A percentile compares a stretch with the other conserved stretches of the same genome.
phyloP scores from a whole-genome alignment of 495 filamentous ascomycete genomes.

The Penicillium coprophilum region DNA sequence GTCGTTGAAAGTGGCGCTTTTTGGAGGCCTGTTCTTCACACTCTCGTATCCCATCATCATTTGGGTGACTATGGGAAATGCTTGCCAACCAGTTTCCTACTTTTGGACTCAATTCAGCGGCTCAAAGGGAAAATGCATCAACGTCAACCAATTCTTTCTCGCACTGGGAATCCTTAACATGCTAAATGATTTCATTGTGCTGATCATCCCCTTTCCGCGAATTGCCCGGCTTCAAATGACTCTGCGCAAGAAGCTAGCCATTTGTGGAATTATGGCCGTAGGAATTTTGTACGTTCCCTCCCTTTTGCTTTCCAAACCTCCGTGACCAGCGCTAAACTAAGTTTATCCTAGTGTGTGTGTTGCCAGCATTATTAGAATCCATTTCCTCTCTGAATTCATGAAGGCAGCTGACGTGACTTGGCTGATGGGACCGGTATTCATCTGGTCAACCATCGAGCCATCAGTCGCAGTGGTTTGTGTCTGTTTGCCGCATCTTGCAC shows the following conservation, averaged over 20 bases:
- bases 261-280: constrained; percentile 41
- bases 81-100: constrained; percentile 29
- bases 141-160: constrained; percentile 32
- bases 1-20: constrained; percentile 16
- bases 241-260: constrained; percentile 36
- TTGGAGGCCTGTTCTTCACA: constrained; percentile 19
- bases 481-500: constrained; percentile 43
- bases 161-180: constrained; percentile 35
- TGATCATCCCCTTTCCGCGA: constrained; percentile 42
- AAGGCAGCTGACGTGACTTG: constrained; percentile 37
- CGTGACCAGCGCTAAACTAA: not conserved
- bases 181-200: constrained; percentile 43
- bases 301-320: not conserved
- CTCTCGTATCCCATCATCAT: constrained; percentile 27
- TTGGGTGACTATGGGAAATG: constrained; percentile 17
- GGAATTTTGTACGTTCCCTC: constrained; percentile 34
- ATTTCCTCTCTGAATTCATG: constrained; percentile 35
- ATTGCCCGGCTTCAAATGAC: constrained; percentile 35
- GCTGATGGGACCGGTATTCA: constrained; percentile 41
- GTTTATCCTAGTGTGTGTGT: constrained; percentile 16
- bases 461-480: constrained; percentile 43
- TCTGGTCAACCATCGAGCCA: constrained; percentile 46
- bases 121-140: constrained; percentile 26
- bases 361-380: constrained; percentile 44
- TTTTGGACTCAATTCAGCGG: constrained; percentile 34